Base-by-base conservation (phyloP, 2,329 filamentous ascomycete species). In the Penicillium sp. region DNA sequence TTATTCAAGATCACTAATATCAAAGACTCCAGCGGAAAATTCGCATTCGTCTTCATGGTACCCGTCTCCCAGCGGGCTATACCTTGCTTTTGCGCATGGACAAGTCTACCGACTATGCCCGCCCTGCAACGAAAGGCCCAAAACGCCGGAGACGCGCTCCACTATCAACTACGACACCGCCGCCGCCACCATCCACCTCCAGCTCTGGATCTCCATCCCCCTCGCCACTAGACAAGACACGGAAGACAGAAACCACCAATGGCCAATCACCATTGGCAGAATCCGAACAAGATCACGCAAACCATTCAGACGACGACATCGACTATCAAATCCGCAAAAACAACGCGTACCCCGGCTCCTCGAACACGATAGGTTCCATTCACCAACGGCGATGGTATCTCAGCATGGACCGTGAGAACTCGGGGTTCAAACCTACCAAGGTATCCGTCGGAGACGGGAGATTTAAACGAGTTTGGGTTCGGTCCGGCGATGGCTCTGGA, bases 381-480 rank as follows among this genome's bases (percentile, higher is more conserved):
- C 84, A 90, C 66, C 88, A 90, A 71, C 81, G 88, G 5, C 79
- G 81, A 43, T 91, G 88, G 89, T 89, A 85, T 60, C 67, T 90
- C 17, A 84, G 83, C 11, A 76, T 91, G 1, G 88, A 91, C 67
- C 79, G 85, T 12, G 71, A 69, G 28, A 82, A 79, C 4, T 86
- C 83, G 52, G 88, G 88, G 4, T 89, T 90, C 57, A 47, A 62
- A 11, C 41, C 39, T 25, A 48, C n/a, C 0, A 41, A 8, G 1
- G 71, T 62, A 31, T 55, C 41, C 31, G 57, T 57, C 28, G 47
- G 53, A 31, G 38, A 51, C 2, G 49, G 52, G n/a, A 28, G 42
- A 5, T n/a, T 55, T 22, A 63, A 65, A 43, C 68, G 70, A 41
- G 53, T 48, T 4, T 78, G 76, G 76, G 63, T 62, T 7, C 70